Base-by-base conservation (phyloP, 129 eudicot species). In the Cynara cardunculus region DNA sequence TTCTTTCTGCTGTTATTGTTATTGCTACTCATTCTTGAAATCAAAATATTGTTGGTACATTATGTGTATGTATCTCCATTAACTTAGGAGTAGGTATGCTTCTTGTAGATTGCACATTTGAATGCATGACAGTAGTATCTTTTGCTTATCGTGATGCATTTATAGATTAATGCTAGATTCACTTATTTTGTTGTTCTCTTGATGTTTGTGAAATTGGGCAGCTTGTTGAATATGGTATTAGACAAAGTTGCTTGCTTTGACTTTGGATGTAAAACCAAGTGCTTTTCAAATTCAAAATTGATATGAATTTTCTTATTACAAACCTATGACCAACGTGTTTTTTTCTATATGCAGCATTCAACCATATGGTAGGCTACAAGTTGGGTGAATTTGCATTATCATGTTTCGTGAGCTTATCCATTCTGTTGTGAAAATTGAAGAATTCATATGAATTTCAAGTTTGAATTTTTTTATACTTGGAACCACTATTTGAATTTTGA, bases 221-320 rank as follows among this genome's bases (percentile, higher is more conserved):
- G 37, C 37, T 22, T 13, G 34, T 32, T 35, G 68, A 6, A 35
- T 0, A 25, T 44, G 25, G 31, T 25, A 18, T 4, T 49, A 25
- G 19, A 59, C 25, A 53, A 21, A 28, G 27, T 37, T 21, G 28
- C 28, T 0, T 64, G 26, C 26, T 64, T 64, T 24, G 28, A 62
- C 14, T 7, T 25, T 34, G 27, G 9, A 25, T 25, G 27, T 35
- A 62, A 25, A 25, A 79, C 59, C 24, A 21, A 28, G 5, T 26
- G 76, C 7, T 69, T 25, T 28, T 22, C 2, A 21, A 14, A 31
- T 80, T 3, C 62, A n/a, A 11, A 70, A 30, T 27, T 49, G 19
- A 21, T 73, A 49, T 62, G 73, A 25, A 31, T 32, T 34, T 80
- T 46, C 34, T 19, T 37, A 46, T 81, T 68, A 79, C 10, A 35